Conservation (phyloP, 352 stramenopile genomes). For the Globisporangium perplexum region DNA sequence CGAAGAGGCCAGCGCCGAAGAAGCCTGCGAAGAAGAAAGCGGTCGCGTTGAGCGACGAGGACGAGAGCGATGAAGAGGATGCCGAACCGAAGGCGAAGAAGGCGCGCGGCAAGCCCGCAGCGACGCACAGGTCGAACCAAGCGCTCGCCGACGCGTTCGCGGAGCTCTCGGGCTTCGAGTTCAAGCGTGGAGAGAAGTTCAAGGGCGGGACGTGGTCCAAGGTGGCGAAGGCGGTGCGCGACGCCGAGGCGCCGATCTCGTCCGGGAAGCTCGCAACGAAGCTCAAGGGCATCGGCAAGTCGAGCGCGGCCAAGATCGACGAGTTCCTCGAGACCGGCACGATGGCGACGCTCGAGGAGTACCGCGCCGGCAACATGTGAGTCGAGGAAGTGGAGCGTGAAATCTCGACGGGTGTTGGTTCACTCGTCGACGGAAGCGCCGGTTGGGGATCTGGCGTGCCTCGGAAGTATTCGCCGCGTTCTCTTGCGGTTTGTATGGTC, state of each 20-base stretch:
- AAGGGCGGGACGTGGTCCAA: slow-evolving; percentile 87
- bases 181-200: slow-evolving; percentile 84
- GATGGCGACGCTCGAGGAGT: slow-evolving; percentile 75
- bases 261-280: slow-evolving; percentile 77
- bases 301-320: slow-evolving; percentile 74
- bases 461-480: no score
- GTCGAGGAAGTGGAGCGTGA: slow-evolving; percentile 2
- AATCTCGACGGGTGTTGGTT: neutral
- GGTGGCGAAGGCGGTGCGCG: slow-evolving; percentile 78
- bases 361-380: slow-evolving; percentile 76
- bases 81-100: slow-evolving; percentile 53
- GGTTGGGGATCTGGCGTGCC: no score
- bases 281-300: slow-evolving; percentile 83
- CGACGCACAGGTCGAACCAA: slow-evolving; percentile 61
- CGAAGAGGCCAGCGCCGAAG: neutral
- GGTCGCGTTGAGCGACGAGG: slow-evolving; percentile 17
- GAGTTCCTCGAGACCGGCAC: slow-evolving; percentile 83
- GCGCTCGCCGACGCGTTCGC: slow-evolving; percentile 64
- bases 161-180: slow-evolving; percentile 84
- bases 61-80: slow-evolving; percentile 25
- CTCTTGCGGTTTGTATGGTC: no score
- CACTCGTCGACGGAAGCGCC: no score
- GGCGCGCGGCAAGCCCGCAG: slow-evolving; percentile 31
- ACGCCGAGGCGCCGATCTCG: slow-evolving; percentile 53
- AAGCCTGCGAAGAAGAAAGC: slow-evolving; percentile 14